Base-by-base conservation (phyloP, 805 yeast species). In the Cyberlindnera euphorbiae region DNA sequence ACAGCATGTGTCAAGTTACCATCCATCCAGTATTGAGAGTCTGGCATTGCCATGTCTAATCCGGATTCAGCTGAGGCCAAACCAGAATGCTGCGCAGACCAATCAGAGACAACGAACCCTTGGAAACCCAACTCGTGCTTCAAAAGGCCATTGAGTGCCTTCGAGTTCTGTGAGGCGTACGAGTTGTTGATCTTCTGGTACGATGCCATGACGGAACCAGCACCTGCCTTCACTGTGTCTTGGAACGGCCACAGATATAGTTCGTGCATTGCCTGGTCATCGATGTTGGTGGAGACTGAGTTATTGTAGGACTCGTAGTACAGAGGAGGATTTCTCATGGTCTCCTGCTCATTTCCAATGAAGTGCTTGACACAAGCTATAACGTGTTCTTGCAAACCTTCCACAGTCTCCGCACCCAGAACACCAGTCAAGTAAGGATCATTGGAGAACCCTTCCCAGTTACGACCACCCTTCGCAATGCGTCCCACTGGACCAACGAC, bases 391-490 rank as follows among this genome's bases (percentile, higher is more conserved):
- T 36, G 39, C 17, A 22, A 12, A 24, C 35, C 35, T 3, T 17
- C 18, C 10, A 36, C 28, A 8, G 39, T 36, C 23, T 19, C 33
- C 13, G 15, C 25, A 7, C 18, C 39, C 6, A 36, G 28, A 7
- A 32, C 16, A 9, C 39, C 39, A 23, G 39, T 28, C 24, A 36
- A 28, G 26, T 36, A 36, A 6, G 39, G 39, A 12, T 36, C 39
- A 18, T 32, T 36, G 29, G 39, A 32, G 35, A 36, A 36, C 12
- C 39, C 39, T 18, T 36, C 39, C 39, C 39, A 36, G 35, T 36
- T 36, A 21, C 39, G 30, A 8, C 39, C 39, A 32, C 39, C 39
- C 3, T 22, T n/a, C 12, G 39, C 39, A 28, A 31, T 28, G 13
- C 26, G 25, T 14, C 39, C 39, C 12, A 36, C 30, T 11, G 39